These are phyloP conservation scores for Vickermania ingenoplastis DNA, from an alignment of 208 protist genomes.

Conservation along the genomic window DNA sequence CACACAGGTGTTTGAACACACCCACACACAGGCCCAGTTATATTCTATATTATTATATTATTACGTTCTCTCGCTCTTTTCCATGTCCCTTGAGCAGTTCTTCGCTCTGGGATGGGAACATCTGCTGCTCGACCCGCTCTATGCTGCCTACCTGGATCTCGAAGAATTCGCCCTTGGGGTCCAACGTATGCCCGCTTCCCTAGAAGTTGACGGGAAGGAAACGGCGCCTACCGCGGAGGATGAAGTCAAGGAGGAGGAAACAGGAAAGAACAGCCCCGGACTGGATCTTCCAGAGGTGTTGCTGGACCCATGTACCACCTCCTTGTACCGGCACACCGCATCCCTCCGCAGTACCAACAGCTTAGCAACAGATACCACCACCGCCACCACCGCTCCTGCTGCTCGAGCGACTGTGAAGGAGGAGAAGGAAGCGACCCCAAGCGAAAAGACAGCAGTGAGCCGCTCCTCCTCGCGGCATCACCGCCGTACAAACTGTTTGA, in stretches of 20 bases:
- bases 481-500: too few relatives aligned
- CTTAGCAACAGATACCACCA: not conserved
- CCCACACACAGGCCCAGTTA: too few relatives aligned
- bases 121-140: not conserved
- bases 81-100: not conserved
- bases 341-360: not conserved
- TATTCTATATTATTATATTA: too few relatives aligned
- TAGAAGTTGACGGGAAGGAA: not conserved
- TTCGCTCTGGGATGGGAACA: not conserved
- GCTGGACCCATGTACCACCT: not conserved
- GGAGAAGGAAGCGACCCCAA: not conserved
- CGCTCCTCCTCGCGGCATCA: not conserved
- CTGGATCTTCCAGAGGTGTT: too few relatives aligned
- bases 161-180: not conserved
- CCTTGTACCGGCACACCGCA: too few relatives aligned
- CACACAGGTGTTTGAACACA: too few relatives aligned
- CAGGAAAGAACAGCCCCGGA: not conserved
- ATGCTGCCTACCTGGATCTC: not conserved
- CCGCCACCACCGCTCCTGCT: not conserved
- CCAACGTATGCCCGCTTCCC: too few relatives aligned
- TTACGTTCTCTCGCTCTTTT: not conserved
- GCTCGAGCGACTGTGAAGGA: not conserved
- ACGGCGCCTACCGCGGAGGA: not conserved
- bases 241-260: not conserved
- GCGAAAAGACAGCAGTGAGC: not conserved